Evolutionary conservation across 2,329 filamentous ascomycete species (phyloP), one percentile per base, ranked within the genome.

Genomic region (Alternaria conjuncta): DNA sequence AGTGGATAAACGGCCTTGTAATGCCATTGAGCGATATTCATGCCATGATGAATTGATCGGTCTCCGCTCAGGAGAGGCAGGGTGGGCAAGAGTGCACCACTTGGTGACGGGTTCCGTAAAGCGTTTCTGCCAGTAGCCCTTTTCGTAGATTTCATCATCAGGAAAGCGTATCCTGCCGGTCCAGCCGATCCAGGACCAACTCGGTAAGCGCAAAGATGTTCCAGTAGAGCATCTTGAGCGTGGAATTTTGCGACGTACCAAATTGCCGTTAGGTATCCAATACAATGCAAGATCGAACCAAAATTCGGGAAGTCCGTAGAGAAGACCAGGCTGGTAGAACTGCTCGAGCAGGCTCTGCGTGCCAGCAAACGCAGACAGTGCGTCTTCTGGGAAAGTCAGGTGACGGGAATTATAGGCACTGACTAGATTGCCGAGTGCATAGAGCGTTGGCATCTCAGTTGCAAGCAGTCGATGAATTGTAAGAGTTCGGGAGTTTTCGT

Each of bases 1-100:
- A n/a, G 8, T n/a, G 32, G 0, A 1, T 3, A 18, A 18, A 2
- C 8, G 32, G 8, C 15, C 32, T 8, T n/a, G 1, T 9, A 41
- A 1, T 10, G 32, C 15, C 32, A 0, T 41, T 41, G 32, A 41
- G 4, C 15, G 15, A 2, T 41, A 41, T 6, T 41, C 15, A 41
- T 41, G 9, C 32, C 32, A 41, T 10, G 9, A 2, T 41, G 32
- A 18, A 10, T 2, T 18, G 32, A 41, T 41, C 5, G 32, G 32
- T 41, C 32, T 41, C 2, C 32, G 15, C 0, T 41, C 32, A 41
- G 2, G 32, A 41, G 32, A 41, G 32, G 15, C 15, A 41, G 32
- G 32, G 2, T 18, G 15, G 15, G 32, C 2, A 41, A 41, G 32
- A 41, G 32, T 3, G 2, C 2, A 41, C 32, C 32, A 41, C 32